Conservation (phyloP, 1,139 yeast species). For the Scheffersomyces titani region DNA sequence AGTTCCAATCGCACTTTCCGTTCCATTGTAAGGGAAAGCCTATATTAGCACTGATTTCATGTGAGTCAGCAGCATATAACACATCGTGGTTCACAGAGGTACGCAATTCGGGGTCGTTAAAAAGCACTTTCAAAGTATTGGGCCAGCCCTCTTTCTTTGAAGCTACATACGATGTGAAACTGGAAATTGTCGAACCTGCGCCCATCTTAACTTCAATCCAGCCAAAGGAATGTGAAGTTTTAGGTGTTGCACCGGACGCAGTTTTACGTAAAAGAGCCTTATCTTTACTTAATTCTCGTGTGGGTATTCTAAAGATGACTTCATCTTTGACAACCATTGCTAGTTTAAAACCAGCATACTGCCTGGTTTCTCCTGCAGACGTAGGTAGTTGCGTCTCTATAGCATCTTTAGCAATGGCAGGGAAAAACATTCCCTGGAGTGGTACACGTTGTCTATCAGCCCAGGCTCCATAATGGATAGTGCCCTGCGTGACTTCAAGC, state of each 20-base stretch:
- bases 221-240: slow-evolving; percentile 68
- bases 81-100: slow-evolving; percentile 90
- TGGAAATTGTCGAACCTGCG: slow-evolving; percentile 50
- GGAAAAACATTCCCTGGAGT: slow-evolving; percentile 67
- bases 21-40: slow-evolving; percentile 84
- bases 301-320: slow-evolving; percentile 74
- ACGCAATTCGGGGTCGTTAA: slow-evolving; percentile 64
- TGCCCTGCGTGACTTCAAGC: slow-evolving; percentile 58
- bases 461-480: slow-evolving; percentile 93
- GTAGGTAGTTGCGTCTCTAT: slow-evolving; percentile 39
- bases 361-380: slow-evolving; percentile 52
- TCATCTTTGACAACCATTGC: slow-evolving; percentile 61
- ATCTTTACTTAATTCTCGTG: slow-evolving; percentile 83
- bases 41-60: slow-evolving; percentile 55
- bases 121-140: slow-evolving; percentile 49
- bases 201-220: slow-evolving; percentile 81
- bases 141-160: slow-evolving; percentile 56
- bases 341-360: slow-evolving; percentile 57
- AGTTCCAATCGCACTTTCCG: slow-evolving; percentile 68
- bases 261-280: slow-evolving; percentile 23
- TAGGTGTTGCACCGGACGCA: slow-evolving; percentile 19
- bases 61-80: slow-evolving; percentile 63
- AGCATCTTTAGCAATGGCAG: slow-evolving; percentile 63
- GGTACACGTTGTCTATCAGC: slow-evolving; percentile 80
- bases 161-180: slow-evolving; percentile 55